phyloP scores from a whole-genome alignment of 2,329 filamentous ascomycete species.

The Cytospora schulzeri region DNA sequence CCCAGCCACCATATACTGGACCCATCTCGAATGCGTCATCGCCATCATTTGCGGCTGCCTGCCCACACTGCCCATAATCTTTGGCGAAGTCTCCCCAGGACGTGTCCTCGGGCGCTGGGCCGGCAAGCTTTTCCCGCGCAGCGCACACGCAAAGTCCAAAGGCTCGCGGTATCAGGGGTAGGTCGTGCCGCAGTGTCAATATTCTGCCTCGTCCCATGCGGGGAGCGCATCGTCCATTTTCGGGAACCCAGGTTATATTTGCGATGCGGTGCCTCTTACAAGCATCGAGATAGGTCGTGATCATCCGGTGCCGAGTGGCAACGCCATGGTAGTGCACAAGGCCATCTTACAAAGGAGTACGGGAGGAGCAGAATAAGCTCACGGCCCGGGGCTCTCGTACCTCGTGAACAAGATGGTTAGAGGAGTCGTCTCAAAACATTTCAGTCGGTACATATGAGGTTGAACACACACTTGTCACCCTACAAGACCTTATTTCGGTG shows the following conservation, averaged over 20 bases:
- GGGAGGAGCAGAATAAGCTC: background rate
- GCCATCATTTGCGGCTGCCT: conserved; percentile 21
- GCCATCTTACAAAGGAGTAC: background rate
- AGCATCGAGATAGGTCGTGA: background rate
- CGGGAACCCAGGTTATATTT: background rate
- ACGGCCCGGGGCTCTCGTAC: background rate
- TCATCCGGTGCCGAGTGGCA: background rate
- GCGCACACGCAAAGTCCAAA: background rate
- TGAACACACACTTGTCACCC: background rate
- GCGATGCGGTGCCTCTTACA: background rate
- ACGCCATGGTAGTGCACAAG: background rate
- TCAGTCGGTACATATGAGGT: background rate
- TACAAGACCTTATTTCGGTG: background rate
- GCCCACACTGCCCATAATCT: background rate
- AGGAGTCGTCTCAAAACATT: background rate
- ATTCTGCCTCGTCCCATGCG: background rate
- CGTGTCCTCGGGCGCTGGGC: background rate
- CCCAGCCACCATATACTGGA: conserved; percentile 1
- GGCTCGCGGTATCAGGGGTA: background rate
- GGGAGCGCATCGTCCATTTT: background rate
- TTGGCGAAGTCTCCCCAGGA: background rate
- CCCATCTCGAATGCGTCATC: conserved; percentile 2
- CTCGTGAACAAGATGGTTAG: background rate
- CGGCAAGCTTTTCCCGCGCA: background rate
- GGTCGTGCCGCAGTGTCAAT: background rate